Evolutionary conservation across 169 alveolate genomes (phyloP).

Genomic region (Plasmodium blacklocki): DNA sequence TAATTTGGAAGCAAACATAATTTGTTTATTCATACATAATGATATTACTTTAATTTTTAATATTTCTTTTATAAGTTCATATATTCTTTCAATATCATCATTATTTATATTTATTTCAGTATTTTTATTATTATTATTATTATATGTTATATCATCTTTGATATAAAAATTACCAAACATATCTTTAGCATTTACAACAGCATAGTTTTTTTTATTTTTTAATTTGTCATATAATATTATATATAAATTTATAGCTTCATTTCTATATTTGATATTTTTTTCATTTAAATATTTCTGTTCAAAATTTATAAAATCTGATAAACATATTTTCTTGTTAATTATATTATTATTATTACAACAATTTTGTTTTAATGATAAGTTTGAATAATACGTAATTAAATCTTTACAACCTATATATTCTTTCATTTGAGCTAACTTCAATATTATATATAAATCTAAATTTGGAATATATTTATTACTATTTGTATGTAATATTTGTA

Average conservation of each 20-base stretch:
- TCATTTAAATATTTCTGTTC: slow-evolving; percentile 67
- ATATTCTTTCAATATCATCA: slow-evolving; percentile 43
- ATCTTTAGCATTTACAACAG: slow-evolving; percentile 60
- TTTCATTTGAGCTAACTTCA: slow-evolving; percentile 62
- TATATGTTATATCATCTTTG: slow-evolving; percentile 25
- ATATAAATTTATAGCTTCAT: slow-evolving; percentile 66
- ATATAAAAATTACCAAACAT: slow-evolving; percentile 62
- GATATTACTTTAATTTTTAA: slow-evolving; percentile 56
- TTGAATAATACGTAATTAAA: slow-evolving; percentile 22
- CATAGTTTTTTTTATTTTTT: slow-evolving; percentile 29
- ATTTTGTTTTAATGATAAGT: slow-evolving; percentile 8
- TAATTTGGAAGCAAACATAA: slow-evolving; percentile 64
- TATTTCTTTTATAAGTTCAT: slow-evolving; percentile 40
- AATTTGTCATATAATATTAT: slow-evolving; percentile 32
- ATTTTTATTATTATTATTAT: background rate
- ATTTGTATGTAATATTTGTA: slow-evolving; percentile 16
- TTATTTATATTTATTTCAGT: background rate
- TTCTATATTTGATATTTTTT: slow-evolving; percentile 43
- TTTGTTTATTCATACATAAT: slow-evolving; percentile 34
- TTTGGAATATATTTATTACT: slow-evolving; percentile 17
- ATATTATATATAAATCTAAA: slow-evolving; percentile 42
- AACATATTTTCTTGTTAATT: slow-evolving; percentile 36
- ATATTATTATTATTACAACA: slow-evolving; percentile 3
- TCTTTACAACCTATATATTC: slow-evolving; percentile 69
- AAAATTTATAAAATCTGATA: slow-evolving; percentile 31